Percentiles rank a stretch among this genome's conserved stretches.
Evolutionary conservation across 306 rosid species (phyloP).

Genomic region (Prunus salicina): DNA sequence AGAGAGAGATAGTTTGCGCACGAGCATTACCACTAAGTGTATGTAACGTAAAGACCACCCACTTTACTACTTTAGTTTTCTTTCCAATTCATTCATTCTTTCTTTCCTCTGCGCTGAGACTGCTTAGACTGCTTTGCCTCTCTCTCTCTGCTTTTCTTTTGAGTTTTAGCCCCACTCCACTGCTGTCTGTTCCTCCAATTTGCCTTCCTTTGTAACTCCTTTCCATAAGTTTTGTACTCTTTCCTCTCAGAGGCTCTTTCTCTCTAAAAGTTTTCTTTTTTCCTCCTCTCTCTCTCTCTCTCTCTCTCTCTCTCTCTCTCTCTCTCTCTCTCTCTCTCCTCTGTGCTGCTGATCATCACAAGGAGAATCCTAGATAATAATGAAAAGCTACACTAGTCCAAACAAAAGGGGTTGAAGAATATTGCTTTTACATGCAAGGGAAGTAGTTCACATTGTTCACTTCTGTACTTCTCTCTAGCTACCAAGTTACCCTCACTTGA

Average conservation of each 20-base stretch:
- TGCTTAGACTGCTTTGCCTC: not conserved
- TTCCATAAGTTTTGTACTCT: slow-evolving; percentile 10
- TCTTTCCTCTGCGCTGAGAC: slow-evolving; percentile 6
- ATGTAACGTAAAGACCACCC: slow-evolving; percentile 51
- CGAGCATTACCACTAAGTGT: slow-evolving; percentile 52
- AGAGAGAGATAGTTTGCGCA: slow-evolving; percentile 40
- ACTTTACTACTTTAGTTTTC: slow-evolving; percentile 35
- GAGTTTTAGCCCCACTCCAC: slow-evolving; percentile 20
- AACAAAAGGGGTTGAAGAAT: slow-evolving; percentile 46
- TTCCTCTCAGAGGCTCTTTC: slow-evolving; percentile 20
- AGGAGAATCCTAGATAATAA: slow-evolving; percentile 56
- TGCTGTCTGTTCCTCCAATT: slow-evolving; percentile 33
- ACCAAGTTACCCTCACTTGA: slow-evolving; percentile 27
- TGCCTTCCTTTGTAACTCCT: slow-evolving; percentile 40
- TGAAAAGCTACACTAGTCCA: slow-evolving; percentile 37
- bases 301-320: slow-evolving; percentile 21
- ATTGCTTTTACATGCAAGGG: slow-evolving; percentile 30
- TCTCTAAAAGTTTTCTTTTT: slow-evolving; percentile 16
- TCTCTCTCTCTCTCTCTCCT: too few relatives aligned
- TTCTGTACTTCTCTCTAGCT: not conserved
- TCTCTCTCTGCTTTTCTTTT: not conserved
- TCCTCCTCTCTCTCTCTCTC: slow-evolving; percentile 9
- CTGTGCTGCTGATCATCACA: slow-evolving; percentile 14
- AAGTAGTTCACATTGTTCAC: not conserved
- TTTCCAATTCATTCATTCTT: slow-evolving; percentile 25